Base-by-base conservation (phyloP, 345 rosid genomes). In the Melaleuca alternifolia region DNA sequence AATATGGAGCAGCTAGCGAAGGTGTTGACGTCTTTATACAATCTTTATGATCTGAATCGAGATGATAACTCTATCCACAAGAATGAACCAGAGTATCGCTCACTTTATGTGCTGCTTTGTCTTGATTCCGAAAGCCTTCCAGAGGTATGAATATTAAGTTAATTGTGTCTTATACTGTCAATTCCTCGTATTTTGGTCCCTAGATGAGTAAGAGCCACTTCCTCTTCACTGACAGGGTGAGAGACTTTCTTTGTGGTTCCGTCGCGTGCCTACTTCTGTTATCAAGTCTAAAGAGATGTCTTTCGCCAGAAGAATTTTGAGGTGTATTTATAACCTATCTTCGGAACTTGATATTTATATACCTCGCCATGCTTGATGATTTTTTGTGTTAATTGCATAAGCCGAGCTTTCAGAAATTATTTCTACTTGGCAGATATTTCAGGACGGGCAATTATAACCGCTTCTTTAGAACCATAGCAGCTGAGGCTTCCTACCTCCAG, bases 1-100 rank as follows among this genome's bases (percentile, higher is more conserved):
- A 95, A 97, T 91, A 89, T 92, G 96, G 99, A 97, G 94, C 99
- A 97, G 91, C 96, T 97, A 83, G 89, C 91, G 46, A 97, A 97
- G 91, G 85, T 96, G 84, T 89, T 96, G 86, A 89, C 93, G 54
- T 91, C 99, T 86, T 90, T 97, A 33, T 97, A 94, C 92, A 87
- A 90, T 89, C 91, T 97, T 56, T 97, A 97, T 87, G 98, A 94
- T 85, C 93, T 87, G 89, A 93, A 92, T 91, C 91, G 91, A 87
- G 85, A 90, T 85, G 82, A 91, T n/a, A 83, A 87, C 82, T 87
- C 88, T 59, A 54, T 85, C 75, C 77, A 86, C 79, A 84, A 90
- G 91, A 94, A 95, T 77, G 98, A 96, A 91, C 91, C 98, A 1
- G 95, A 96, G 88, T 96, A 93, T 61, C 94, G 91, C 84, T 97